These are phyloP conservation scores for Carex arenaria DNA, from an alignment of 202 grass and related monocot species.

Conservation along the genomic window DNA sequence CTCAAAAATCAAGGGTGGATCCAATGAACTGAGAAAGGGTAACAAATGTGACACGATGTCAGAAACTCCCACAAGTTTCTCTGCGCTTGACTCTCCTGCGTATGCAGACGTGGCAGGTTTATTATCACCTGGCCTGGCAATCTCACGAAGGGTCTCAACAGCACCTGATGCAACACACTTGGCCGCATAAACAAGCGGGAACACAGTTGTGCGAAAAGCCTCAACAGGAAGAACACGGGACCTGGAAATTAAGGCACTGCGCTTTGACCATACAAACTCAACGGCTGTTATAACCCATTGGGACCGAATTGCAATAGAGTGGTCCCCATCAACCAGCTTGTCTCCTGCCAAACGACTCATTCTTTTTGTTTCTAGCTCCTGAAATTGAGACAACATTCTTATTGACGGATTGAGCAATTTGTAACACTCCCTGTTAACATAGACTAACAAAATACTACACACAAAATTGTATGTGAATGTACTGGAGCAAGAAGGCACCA, in stretches of 20 bases:
- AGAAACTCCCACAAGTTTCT: constrained; percentile 87
- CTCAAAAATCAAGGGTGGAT: constrained; percentile 84
- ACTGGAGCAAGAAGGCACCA: not conserved
- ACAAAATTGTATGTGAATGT: not conserved
- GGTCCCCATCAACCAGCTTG: constrained; percentile 90
- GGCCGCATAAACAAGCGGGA: constrained; percentile 75
- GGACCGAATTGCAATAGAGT: constrained; percentile 71
- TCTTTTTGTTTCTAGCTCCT: constrained; percentile 87
- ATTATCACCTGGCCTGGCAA: constrained; percentile 63
- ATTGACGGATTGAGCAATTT: not conserved
- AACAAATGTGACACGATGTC: constrained; percentile 84
- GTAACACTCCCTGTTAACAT: not conserved
- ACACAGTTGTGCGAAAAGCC: constrained; percentile 77
- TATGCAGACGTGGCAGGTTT: constrained; percentile 15
- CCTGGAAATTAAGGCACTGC: constrained; percentile 83
- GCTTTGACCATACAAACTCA: constrained; percentile 69
- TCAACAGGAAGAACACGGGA: constrained; percentile 86
- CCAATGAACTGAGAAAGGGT: constrained; percentile 90
- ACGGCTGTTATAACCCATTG: constrained; percentile 77
- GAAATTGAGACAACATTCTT: not conserved
- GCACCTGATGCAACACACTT: constrained; percentile 78
- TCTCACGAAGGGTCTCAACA: constrained; percentile 52
- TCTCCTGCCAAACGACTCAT: constrained; percentile 92
- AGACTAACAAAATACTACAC: not conserved
- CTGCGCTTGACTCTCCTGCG: constrained; percentile 48